These are phyloP conservation scores for Kwoniella dejecticola DNA, from an alignment of 768 basidiomycete genomes.

Conservation along the genomic window DNA sequence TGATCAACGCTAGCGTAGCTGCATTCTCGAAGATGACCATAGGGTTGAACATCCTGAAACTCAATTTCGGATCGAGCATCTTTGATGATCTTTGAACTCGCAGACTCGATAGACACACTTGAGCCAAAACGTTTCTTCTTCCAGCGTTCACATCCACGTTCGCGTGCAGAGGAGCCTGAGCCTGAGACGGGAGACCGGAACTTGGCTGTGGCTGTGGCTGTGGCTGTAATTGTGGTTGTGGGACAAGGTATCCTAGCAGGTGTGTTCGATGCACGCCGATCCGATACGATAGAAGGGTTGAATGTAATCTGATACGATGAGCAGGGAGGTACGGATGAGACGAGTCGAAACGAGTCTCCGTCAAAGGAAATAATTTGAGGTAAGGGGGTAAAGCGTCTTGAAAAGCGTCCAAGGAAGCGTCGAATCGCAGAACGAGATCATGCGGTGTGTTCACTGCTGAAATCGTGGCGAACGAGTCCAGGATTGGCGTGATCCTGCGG, in stretches of 20 bases:
- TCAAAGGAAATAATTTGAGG: slow-evolving; percentile 37
- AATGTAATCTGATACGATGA: slow-evolving; percentile 40
- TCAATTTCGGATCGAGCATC: slow-evolving; percentile 41
- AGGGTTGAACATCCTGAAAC: slow-evolving; percentile 40
- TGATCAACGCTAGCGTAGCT: slow-evolving; percentile 33
- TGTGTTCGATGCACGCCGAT: slow-evolving; percentile 41
- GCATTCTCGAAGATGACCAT: slow-evolving; percentile 44
- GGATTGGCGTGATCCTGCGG: slow-evolving; percentile 37
- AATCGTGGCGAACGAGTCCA: slow-evolving; percentile 45
- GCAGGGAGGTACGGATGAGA: slow-evolving; percentile 38
- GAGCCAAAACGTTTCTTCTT: slow-evolving; percentile 30
- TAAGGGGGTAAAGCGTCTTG: slow-evolving; percentile 46
- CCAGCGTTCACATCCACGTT: neutral
- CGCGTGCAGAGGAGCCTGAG: slow-evolving; percentile 24
- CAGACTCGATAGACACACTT: slow-evolving; percentile 34
- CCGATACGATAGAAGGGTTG: slow-evolving; percentile 36
- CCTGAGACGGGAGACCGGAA: no score
- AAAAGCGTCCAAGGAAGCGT: slow-evolving; percentile 39
- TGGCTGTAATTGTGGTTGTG: slow-evolving; percentile 4
- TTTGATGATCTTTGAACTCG: slow-evolving; percentile 40
- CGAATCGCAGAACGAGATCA: slow-evolving; percentile 42
- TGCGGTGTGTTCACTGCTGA: slow-evolving; percentile 35
- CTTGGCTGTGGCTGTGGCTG: no score
- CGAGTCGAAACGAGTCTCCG: slow-evolving; percentile 36
- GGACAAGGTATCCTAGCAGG: slow-evolving; percentile 36